A percentile compares a stretch with the other conserved stretches of the same genome.
Evolutionary conservation across 2,329 filamentous ascomycete genomes (phyloP).

Genomic region (Fusarium haematococcum): DNA sequence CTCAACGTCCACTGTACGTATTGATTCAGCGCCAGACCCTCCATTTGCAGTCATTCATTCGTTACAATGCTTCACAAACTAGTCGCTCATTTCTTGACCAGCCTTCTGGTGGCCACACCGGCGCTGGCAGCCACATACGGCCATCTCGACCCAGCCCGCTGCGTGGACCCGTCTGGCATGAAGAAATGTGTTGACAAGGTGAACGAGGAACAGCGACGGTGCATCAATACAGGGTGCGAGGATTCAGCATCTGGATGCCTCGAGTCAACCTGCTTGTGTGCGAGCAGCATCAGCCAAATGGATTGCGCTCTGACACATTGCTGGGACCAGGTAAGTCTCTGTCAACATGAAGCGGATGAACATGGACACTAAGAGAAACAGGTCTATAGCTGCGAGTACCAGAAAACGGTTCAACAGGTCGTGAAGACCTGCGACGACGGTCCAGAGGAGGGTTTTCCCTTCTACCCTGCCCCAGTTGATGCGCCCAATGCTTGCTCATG

Average conservation of each 20-base stretch:
- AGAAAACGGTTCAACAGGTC: not conserved
- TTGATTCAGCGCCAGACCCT: no score
- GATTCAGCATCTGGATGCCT: not conserved
- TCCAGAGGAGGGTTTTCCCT: not conserved
- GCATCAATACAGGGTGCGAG: not conserved
- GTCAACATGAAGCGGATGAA: not conserved
- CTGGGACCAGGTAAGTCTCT: slow-evolving; percentile 2
- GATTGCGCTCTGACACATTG: slow-evolving; percentile 1
- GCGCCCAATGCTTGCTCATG: not conserved
- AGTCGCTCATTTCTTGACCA: not conserved
- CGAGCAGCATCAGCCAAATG: not conserved
- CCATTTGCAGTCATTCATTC: not conserved
- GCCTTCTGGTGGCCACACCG: not conserved
- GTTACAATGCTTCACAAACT: not conserved
- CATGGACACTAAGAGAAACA: not conserved
- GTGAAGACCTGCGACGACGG: not conserved
- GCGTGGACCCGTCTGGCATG: not conserved
- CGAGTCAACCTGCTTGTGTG: not conserved
- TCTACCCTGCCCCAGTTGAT: not conserved
- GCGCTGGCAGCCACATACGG: not conserved
- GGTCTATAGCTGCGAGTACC: not conserved
- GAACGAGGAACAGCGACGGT: not conserved
- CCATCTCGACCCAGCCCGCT: not conserved
- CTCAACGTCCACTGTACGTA: not conserved
- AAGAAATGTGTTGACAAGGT: not conserved